Conservation (phyloP, 352 stramenopile species). For the Globisporangium perplexum region DNA sequence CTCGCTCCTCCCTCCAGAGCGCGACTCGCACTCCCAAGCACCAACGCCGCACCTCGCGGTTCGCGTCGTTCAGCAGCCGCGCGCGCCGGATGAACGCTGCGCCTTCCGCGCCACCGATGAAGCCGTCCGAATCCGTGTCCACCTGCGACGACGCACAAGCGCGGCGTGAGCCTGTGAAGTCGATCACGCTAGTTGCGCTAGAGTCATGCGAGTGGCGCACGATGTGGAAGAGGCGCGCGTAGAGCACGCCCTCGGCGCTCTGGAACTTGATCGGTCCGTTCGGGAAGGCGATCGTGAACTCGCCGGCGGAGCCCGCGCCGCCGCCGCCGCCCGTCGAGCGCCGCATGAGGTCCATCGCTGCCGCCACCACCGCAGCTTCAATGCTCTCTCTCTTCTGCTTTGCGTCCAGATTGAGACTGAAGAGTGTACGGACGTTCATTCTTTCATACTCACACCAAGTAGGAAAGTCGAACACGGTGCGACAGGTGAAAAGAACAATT, state of each 20-base stretch:
- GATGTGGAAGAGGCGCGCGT: constrained; percentile 80
- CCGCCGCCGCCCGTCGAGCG: constrained; percentile 13
- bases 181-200: too few species aligned
- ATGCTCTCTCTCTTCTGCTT: background rate
- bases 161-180: too few species aligned
- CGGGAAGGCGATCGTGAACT: constrained; percentile 78
- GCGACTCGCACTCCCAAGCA: too few species aligned
- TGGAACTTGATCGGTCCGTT: constrained; percentile 85
- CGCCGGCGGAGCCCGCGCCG: constrained; percentile 24
- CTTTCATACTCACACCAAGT: background rate
- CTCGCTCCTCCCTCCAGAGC: too few species aligned
- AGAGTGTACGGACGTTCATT: background rate
- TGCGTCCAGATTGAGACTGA: background rate
- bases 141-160: constrained; percentile 20
- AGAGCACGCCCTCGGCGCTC: constrained; percentile 75
- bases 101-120: constrained; percentile 65
- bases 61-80: constrained; percentile 75
- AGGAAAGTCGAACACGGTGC: background rate
- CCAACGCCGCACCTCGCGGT: constrained; percentile 48
- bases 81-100: constrained; percentile 79
- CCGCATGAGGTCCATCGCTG: constrained; percentile 15
- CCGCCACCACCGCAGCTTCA: background rate
- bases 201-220: too few species aligned
- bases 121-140: constrained; percentile 72
- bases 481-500: background rate